These are phyloP conservation scores for Coemansia sp. DNA, from an alignment of 192 early-diverging fungal species.

Conservation along the genomic window DNA sequence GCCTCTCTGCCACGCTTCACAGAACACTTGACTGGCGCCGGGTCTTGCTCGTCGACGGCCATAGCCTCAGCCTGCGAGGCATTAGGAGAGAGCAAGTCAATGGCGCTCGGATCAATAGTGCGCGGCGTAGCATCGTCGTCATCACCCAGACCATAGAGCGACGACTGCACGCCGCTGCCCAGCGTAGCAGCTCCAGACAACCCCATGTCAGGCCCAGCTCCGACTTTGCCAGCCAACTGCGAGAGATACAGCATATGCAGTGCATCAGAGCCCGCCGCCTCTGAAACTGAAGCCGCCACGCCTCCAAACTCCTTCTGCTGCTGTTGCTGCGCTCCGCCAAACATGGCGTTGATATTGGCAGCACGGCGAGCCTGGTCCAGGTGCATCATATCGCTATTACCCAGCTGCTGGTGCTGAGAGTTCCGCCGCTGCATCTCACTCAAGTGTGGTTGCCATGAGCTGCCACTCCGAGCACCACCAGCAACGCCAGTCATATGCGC, in stretches of 20 bases:
- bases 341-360: background rate
- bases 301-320: background rate
- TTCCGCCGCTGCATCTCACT: conserved; percentile 3
- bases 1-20: conserved; percentile 8
- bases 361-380: background rate
- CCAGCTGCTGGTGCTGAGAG: conserved; percentile 5
- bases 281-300: background rate
- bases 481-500: background rate
- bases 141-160: conserved; percentile 23
- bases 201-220: conserved; percentile 16
- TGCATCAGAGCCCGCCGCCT: conserved; percentile 23
- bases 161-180: conserved; percentile 6
- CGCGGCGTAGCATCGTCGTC: conserved; percentile 27
- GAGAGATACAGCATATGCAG: conserved; percentile 55
- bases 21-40: background rate
- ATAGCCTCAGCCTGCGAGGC: background rate
- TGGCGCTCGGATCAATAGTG: conserved; percentile 54
- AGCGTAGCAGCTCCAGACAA: conserved; percentile 21
- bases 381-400: conserved; percentile 1
- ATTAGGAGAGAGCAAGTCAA: conserved; percentile 23
- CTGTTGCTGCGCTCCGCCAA: conserved; percentile 8
- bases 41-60: conserved; percentile 11
- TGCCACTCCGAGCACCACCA: background rate
- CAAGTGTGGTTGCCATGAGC: conserved; percentile 2
- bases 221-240: conserved; percentile 44